phyloP scores from a whole-genome alignment of 2,329 filamentous ascomycete genomes.

The Cryphonectria radicalis region DNA sequence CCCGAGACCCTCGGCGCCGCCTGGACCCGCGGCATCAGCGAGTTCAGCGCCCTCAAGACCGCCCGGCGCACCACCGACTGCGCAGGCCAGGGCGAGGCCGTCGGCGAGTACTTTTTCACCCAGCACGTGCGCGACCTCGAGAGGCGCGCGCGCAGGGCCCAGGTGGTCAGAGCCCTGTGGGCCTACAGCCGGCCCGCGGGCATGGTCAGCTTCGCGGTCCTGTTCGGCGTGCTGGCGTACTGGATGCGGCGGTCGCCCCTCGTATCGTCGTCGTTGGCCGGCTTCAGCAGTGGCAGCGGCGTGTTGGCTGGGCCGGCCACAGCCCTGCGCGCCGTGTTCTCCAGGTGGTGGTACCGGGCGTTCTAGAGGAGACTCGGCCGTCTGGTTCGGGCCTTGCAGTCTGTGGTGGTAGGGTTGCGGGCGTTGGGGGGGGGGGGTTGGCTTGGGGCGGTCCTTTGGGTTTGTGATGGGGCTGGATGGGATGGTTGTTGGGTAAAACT shows the following conservation, averaged over 20 bases:
- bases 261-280: background rate
- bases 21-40: conserved; percentile 68
- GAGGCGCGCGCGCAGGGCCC: conserved; percentile 63
- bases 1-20: conserved; percentile 72
- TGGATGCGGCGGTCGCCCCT: conserved; percentile 61
- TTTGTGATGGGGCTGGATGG: background rate
- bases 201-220: conserved; percentile 65
- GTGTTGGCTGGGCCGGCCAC: conserved; percentile 11
- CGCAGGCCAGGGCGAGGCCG: conserved; percentile 60
- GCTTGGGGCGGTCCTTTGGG: background rate
- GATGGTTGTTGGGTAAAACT: background rate
- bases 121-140: conserved; percentile 74
- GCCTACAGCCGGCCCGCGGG: conserved; percentile 68
- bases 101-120: conserved; percentile 71
- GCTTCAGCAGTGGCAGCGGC: conserved; percentile 16
- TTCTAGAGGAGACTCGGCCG: background rate
- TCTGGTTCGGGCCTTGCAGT: background rate
- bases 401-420: background rate
- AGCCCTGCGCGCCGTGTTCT: conserved; percentile 32
- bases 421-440: background rate
- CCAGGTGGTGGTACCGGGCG: conserved; percentile 19
- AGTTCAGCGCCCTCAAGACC: conserved; percentile 83
- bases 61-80: conserved; percentile 59
- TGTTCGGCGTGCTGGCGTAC: conserved; percentile 70
- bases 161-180: conserved; percentile 57